Percentiles rank a stretch among this genome's conserved stretches.
Conservation (phyloP, 1,284 basidiomycete species). For the Apiotrichum veenhuisii region DNA sequence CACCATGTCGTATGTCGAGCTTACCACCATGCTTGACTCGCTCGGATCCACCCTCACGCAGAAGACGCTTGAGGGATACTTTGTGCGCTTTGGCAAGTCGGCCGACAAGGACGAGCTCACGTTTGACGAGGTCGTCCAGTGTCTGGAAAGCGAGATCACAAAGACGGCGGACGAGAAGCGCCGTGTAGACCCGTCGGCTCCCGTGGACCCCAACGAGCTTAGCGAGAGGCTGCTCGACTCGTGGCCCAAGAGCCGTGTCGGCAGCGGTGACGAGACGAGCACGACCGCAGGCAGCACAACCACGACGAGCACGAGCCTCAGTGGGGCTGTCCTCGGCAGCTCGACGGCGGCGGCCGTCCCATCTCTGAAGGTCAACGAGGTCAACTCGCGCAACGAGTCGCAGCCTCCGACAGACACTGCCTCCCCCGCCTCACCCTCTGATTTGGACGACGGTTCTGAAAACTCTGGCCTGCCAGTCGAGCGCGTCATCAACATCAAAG, state of each 20-base stretch:
- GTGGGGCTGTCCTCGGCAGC: not conserved
- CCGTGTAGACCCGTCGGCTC: conserved; percentile 23
- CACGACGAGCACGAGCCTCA: not conserved
- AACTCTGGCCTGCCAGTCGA: conserved; percentile 56
- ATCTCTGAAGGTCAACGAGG: conserved; percentile 28
- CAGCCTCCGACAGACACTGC: not conserved
- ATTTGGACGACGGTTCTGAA: conserved; percentile 13
- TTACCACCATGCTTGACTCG: conserved; percentile 95
- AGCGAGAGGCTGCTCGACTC: conserved; percentile 7
- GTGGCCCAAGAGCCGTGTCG: not conserved
- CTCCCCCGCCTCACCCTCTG: conserved; percentile 11
- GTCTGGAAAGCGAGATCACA: conserved; percentile 70
- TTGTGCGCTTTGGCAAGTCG: conserved; percentile 64
- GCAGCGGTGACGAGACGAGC: not conserved
- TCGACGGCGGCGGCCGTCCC: not conserved
- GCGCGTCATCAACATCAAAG: conserved; percentile 89
- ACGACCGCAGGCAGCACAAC: not conserved
- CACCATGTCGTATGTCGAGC: conserved; percentile 75
- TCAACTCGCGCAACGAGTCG: conserved; percentile 2
- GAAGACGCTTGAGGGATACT: conserved; percentile 77
- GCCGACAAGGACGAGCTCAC: conserved; percentile 68
- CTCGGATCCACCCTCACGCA: conserved; percentile 85
- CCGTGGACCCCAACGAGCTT: conserved; percentile 12
- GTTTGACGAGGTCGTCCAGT: conserved; percentile 71
- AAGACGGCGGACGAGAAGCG: conserved; percentile 68